Evolutionary conservation across 2,329 filamentous ascomycete genomes (phyloP).

Genomic region (Diaporthe vaccinii): DNA sequence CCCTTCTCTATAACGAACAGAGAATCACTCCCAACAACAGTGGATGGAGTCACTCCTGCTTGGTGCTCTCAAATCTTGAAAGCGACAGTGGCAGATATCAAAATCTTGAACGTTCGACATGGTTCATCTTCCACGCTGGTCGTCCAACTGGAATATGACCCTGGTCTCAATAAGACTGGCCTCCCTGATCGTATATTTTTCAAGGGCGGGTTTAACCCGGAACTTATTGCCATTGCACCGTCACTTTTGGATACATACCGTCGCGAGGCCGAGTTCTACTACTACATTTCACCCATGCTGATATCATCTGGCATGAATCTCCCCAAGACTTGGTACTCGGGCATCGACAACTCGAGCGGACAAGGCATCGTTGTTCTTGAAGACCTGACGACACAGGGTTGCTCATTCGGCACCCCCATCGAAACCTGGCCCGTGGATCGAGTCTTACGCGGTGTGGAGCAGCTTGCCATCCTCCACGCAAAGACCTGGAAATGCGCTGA

Average conservation of each 20-base stretch:
- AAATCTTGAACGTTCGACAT: background rate
- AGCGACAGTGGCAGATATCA: background rate
- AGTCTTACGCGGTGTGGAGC: constrained; percentile 1
- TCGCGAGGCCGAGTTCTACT: constrained; percentile 12
- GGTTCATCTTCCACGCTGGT: constrained; percentile 7
- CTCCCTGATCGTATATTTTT: constrained; percentile 1
- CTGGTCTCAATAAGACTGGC: background rate
- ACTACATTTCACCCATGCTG: background rate
- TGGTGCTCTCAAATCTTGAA: constrained; percentile 1
- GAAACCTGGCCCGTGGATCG: constrained; percentile 15
- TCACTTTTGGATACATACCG: constrained; percentile 5
- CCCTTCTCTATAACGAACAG: background rate
- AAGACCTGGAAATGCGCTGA: background rate
- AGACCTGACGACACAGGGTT: background rate
- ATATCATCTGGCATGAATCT: constrained; percentile 7
- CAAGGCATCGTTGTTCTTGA: constrained; percentile 13
- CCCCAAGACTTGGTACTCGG: background rate
- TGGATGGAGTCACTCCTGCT: constrained; percentile 4
- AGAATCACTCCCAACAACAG: constrained; percentile 5
- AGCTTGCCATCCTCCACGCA: background rate
- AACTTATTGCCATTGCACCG: background rate
- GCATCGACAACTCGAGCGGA: constrained; percentile 6
- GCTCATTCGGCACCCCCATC: constrained; percentile 5
- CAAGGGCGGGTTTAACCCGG: constrained; percentile 7
- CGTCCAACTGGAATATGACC: constrained; percentile 1